Percentiles rank a stretch among this genome's conserved stretches.
Evolutionary conservation across 257 asterid species (phyloP).

Genomic region (Leptodermis oblonga): DNA sequence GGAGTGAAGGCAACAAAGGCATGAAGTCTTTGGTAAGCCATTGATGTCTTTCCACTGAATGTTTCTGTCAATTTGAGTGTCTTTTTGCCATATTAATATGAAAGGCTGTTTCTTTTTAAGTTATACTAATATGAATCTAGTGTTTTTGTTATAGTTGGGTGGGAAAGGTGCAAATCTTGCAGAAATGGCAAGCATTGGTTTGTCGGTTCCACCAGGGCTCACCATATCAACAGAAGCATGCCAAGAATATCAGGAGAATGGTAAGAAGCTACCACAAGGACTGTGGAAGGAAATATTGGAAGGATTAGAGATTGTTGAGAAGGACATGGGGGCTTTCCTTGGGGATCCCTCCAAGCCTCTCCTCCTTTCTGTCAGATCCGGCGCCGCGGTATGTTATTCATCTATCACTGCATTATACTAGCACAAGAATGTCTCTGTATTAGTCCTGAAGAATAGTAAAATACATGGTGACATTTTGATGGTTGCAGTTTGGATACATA

Average conservation of each 20-base stretch:
- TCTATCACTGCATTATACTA: neutral
- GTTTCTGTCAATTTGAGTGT: neutral
- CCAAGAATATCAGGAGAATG: slow-evolving; percentile 75
- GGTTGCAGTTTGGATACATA: neutral
- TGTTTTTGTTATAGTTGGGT: slow-evolving; percentile 52
- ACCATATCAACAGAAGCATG: slow-evolving; percentile 97
- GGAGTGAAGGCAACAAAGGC: slow-evolving; percentile 89
- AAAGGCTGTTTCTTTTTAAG: neutral
- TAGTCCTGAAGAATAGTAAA: no score
- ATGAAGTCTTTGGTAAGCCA: slow-evolving; percentile 88
- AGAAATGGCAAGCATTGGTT: slow-evolving; percentile 96
- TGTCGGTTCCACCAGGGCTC: slow-evolving; percentile 94
- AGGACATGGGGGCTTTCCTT: slow-evolving; percentile 79
- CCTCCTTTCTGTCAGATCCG: slow-evolving; percentile 86
- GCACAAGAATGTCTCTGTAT: neutral
- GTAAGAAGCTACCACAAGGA: slow-evolving; percentile 61
- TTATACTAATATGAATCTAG: neutral
- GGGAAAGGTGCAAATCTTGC: slow-evolving; percentile 99
- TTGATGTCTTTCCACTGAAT: neutral
- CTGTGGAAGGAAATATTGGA: slow-evolving; percentile 84
- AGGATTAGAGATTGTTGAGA: slow-evolving; percentile 59
- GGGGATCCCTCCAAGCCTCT: slow-evolving; percentile 85
- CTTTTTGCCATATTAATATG: no score
- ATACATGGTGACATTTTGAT: neutral
- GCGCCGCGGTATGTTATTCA: slow-evolving; percentile 71